Evolutionary conservation across 2,329 filamentous ascomycete genomes (phyloP).

Genomic region (Colletotrichum australisinense): DNA sequence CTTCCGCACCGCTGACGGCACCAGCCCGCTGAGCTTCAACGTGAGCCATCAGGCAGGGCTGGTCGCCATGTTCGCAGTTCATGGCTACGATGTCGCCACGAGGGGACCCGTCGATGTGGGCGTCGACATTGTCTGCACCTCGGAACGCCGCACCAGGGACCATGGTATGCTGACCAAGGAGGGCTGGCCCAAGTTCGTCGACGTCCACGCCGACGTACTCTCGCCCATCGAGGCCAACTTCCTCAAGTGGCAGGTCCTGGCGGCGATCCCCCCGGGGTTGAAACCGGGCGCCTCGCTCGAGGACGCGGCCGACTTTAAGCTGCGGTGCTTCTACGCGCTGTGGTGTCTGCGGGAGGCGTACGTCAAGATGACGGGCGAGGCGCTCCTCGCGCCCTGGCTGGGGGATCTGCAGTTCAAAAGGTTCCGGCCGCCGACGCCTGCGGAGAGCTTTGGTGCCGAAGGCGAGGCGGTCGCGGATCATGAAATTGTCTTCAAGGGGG

Average conservation of each 20-base stretch:
- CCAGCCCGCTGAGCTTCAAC: slow-evolving; percentile 73
- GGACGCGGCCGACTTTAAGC: slow-evolving; percentile 66
- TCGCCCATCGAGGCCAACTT: slow-evolving; percentile 69
- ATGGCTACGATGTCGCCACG: slow-evolving; percentile 40
- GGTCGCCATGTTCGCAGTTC: slow-evolving; percentile 72
- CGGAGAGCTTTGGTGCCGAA: slow-evolving; percentile 44
- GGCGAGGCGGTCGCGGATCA: slow-evolving; percentile 48
- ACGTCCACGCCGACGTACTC: slow-evolving; percentile 79
- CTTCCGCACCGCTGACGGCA: slow-evolving; percentile 60
- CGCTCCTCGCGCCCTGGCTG: slow-evolving; percentile 79
- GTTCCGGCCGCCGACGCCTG: slow-evolving; percentile 65
- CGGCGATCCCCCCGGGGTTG: slow-evolving; percentile 37
- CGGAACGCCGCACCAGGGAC: slow-evolving; percentile 75
- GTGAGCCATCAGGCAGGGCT: slow-evolving; percentile 83
- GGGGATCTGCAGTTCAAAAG: slow-evolving; percentile 74
- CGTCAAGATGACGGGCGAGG: slow-evolving; percentile 86
- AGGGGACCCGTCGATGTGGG: slow-evolving; percentile 64
- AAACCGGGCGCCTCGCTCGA: slow-evolving; percentile 43
- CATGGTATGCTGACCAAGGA: slow-evolving; percentile 62
- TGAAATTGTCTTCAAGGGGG: slow-evolving; percentile 53
- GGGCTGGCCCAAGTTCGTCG: slow-evolving; percentile 76
- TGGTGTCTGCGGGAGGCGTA: slow-evolving; percentile 87
- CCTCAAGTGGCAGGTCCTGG: slow-evolving; percentile 63
- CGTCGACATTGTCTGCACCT: slow-evolving; percentile 80
- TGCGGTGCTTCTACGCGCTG: slow-evolving; percentile 79